phyloP scores from a whole-genome alignment of 805 yeast genomes.

The Lipomyces yamadae region DNA sequence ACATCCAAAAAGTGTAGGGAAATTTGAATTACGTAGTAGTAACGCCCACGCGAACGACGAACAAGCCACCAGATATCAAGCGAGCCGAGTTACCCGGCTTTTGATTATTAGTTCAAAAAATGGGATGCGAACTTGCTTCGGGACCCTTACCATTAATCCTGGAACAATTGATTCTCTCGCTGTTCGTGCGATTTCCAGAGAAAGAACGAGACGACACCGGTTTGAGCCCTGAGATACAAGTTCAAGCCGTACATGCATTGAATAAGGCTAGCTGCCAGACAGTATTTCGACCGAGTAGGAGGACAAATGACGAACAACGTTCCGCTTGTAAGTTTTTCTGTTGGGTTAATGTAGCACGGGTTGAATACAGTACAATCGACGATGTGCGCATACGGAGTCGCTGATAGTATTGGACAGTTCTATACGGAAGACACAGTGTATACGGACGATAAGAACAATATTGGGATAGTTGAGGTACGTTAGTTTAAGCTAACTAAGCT shows the following conservation, averaged over 20 bases:
- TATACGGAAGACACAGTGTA: constrained; percentile 34
- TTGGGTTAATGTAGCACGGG: background rate
- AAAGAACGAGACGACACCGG: background rate
- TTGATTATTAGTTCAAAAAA: background rate
- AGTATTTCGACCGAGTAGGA: background rate
- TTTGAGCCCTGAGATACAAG: background rate
- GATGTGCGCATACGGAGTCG: background rate
- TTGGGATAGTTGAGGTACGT: constrained; percentile 35
- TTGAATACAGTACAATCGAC: no score
- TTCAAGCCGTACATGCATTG: background rate
- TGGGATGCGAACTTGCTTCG: background rate
- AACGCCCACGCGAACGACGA: no score
- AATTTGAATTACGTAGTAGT: no score
- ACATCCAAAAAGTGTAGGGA: no score
- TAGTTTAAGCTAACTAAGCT: background rate
- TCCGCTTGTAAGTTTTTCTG: constrained; percentile 12
- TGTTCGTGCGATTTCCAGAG: background rate
- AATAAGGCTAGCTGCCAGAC: background rate
- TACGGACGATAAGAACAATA: constrained; percentile 19
- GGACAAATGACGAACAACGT: constrained; percentile 18
- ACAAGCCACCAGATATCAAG: no score
- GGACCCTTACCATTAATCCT: background rate
- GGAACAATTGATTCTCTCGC: background rate
- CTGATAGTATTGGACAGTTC: constrained; percentile 15
- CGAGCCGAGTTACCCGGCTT: background rate